A percentile compares a stretch with the other conserved stretches of the same genome.
Conservation (phyloP, 805 yeast species). For the Wickerhamomyces chaumierensis region DNA sequence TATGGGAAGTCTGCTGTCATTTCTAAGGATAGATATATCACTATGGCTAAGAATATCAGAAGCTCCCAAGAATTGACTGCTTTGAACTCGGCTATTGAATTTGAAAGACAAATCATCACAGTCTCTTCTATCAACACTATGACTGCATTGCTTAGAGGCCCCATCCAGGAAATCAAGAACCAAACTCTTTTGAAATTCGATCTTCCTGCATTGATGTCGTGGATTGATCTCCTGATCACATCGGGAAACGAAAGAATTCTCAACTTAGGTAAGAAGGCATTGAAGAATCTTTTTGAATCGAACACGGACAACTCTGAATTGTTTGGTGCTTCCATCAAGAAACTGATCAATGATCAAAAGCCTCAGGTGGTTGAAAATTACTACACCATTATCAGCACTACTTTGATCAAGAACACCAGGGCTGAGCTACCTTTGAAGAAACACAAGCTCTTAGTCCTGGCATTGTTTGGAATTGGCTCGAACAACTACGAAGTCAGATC, state of each 20-base stretch:
- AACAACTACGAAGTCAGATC: constrained; percentile 56
- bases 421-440: constrained; percentile 35
- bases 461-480: constrained; percentile 70
- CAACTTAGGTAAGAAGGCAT: constrained; percentile 57
- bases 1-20: constrained; percentile 55
- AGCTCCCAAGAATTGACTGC: constrained; percentile 30
- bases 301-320: constrained; percentile 45
- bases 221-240: constrained; percentile 70
- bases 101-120: constrained; percentile 63
- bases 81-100: constrained; percentile 65
- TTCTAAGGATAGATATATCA: constrained; percentile 54
- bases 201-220: constrained; percentile 50
- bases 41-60: constrained; percentile 36
- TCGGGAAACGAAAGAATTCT: constrained; percentile 47
- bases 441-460: constrained; percentile 62
- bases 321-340: constrained; percentile 48
- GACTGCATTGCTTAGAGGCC: constrained; percentile 75
- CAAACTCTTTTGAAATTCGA: constrained; percentile 59
- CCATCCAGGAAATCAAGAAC: constrained; percentile 39
- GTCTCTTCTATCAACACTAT: constrained; percentile 68
- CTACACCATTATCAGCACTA: constrained; percentile 59
- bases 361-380: constrained; percentile 51
- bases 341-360: constrained; percentile 53
- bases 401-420: constrained; percentile 36
- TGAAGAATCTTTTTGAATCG: constrained; percentile 50